Evolutionary conservation across 345 rosid genomes (phyloP), one percentile per base, ranked within the genome.

Genomic region (Orychophragmus violaceus): DNA sequence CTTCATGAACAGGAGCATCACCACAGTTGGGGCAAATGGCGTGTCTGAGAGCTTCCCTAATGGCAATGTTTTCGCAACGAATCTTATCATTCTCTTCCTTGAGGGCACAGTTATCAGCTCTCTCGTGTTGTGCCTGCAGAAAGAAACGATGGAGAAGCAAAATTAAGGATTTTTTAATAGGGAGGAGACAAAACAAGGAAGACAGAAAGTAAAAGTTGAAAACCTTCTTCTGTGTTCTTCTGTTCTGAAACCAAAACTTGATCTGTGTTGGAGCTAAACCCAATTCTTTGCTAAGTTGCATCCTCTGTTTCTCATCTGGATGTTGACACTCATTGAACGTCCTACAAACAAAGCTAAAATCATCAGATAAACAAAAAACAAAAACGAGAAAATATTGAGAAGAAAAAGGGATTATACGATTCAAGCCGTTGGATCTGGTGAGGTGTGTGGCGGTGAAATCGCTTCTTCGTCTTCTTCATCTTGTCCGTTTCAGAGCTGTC

Each of bases 191-290:
- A 6, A 23, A 29, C 24, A 56, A 33, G 33, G 37, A n/a, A 64
- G 32, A 46, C 42, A 18, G 29, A 32, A 5, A 39, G 10, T n/a
- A 25, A 25, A 21, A 7, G 18, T 6, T 18, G 0, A 12, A 5
- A 61, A 89, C 97, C 94, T 93, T 93, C 87, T 87, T 93, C 66
- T 93, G 98, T 21, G 98, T 93, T 76, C 97, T 78, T 67, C 96
- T 80, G 82, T 93, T 93, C 32, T 93, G 98, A 68, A 93, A 93
- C 98, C 98, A 93, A 71, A 93, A 90, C 86, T 93, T 93, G 85
- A 93, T 93, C 85, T 93, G 98, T 4, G 96, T 75, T 3, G 97
- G 97, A 51, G 88, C 86, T 71, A 93, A 78, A 62, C 89, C 85
- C 80, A 93, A 58, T 67, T 93, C 98, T 74, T 87, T 82, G 62